phyloP scores from a whole-genome alignment of 2,329 filamentous ascomycete genomes.

The Fusarium piperis region DNA sequence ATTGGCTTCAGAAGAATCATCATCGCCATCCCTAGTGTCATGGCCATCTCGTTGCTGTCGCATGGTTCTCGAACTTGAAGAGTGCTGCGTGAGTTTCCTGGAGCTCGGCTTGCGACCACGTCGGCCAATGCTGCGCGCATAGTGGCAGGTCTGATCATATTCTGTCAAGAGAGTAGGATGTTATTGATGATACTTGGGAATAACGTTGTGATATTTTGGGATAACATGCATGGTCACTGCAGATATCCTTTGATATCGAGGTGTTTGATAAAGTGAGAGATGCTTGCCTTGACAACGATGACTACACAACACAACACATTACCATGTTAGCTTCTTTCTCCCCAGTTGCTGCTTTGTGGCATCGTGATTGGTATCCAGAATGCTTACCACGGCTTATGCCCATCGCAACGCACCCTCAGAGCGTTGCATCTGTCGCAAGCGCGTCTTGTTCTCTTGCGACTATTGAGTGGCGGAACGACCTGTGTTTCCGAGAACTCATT shows the following conservation, averaged over 20 bases:
- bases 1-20: background rate
- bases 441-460: background rate
- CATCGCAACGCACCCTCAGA: constrained; percentile 55
- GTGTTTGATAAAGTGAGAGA: background rate
- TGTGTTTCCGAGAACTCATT: background rate
- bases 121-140: constrained; percentile 51
- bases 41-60: background rate
- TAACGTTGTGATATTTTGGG: background rate
- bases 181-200: background rate
- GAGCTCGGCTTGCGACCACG: constrained; percentile 47
- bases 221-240: background rate
- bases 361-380: constrained; percentile 14
- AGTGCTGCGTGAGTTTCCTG: constrained; percentile 31
- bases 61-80: background rate
- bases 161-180: constrained; percentile 35
- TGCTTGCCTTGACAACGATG: background rate
- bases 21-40: background rate
- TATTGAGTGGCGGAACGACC: background rate
- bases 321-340: background rate
- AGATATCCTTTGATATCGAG: background rate
- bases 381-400: constrained; percentile 52
- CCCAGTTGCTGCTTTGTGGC: background rate
- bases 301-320: background rate
- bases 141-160: constrained; percentile 51
- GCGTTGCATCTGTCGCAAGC: constrained; percentile 50